A percentile compares a stretch with the other conserved stretches of the same genome.
Evolutionary conservation across 495 filamentous ascomycete genomes (phyloP).

Genomic region (Talaromyces liani): DNA sequence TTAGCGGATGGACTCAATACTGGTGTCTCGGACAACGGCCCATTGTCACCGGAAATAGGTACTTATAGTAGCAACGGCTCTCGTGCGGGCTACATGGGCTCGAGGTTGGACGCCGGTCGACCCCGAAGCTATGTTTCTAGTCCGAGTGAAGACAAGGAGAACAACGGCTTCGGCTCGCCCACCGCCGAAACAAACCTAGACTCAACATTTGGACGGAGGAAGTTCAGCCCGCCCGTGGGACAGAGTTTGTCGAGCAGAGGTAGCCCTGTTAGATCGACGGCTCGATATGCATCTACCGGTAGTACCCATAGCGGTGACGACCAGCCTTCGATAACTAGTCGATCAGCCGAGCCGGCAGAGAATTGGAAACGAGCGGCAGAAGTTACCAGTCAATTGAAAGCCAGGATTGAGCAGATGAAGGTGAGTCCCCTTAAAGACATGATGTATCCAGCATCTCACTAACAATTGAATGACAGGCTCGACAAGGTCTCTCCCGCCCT

Average conservation of each 20-base stretch:
- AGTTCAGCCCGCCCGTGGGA: conserved; percentile 39
- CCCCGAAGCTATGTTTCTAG: conserved; percentile 64
- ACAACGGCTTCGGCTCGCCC: conserved; percentile 41
- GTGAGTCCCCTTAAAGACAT: conserved; percentile 30
- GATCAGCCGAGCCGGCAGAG: conserved; percentile 59
- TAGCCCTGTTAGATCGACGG: conserved; percentile 45
- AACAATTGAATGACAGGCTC: conserved; percentile 4
- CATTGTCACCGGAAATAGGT: conserved; percentile 30
- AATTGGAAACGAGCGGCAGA: conserved; percentile 99
- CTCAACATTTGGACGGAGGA: conserved; percentile 32
- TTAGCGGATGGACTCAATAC: conserved; percentile 26
- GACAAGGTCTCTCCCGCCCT: conserved; percentile 10
- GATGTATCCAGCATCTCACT: not conserved
- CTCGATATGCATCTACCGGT: conserved; percentile 23
- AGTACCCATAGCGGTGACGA: conserved; percentile 34
- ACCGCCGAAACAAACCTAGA: conserved; percentile 22
- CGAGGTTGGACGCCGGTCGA: conserved; percentile 31
- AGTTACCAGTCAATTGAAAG: conserved; percentile 94
- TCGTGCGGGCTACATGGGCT: conserved; percentile 29
- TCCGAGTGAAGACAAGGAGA: conserved; percentile 81
- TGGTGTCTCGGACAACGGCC: conserved; percentile 25
- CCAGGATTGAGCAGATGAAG: conserved; percentile 88
- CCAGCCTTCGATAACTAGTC: conserved; percentile 21
- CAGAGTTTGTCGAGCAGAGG: conserved; percentile 47
- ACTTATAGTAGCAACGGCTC: conserved; percentile 23